Conservation (phyloP, 1,284 basidiomycete species). For the Coniferiporia weirii region DNA sequence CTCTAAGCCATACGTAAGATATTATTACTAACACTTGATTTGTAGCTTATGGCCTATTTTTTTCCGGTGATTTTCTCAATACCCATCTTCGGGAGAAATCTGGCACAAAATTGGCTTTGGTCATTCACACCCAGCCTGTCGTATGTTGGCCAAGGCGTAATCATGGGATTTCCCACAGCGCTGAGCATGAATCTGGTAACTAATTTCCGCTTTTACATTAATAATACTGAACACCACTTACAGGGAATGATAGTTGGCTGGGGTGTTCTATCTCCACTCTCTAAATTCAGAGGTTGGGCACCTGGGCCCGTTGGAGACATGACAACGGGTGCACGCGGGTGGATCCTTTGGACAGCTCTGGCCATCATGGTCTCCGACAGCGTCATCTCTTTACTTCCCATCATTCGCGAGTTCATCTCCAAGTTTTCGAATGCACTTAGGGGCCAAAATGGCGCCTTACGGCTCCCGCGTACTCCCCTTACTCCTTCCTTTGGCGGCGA, state of each 20-base stretch:
- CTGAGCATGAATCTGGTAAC: constrained; percentile 85
- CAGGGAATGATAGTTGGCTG: constrained; percentile 95
- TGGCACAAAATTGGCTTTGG: constrained; percentile 91
- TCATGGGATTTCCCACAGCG: constrained; percentile 96
- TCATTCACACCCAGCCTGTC: constrained; percentile 90
- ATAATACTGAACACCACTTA: background rate
- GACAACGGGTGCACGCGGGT: constrained; percentile 79
- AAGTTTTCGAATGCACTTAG: constrained; percentile 29
- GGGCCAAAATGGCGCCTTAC: constrained; percentile 17
- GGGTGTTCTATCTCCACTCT: constrained; percentile 84
- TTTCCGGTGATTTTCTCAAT: constrained; percentile 89
- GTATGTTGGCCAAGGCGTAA: constrained; percentile 93
- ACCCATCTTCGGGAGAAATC: constrained; percentile 83
- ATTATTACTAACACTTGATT: background rate
- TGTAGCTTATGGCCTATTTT: constrained; percentile 73
- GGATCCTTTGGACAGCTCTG: constrained; percentile 93
- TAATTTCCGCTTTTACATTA: constrained; percentile 9
- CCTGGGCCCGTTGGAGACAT: constrained; percentile 85
- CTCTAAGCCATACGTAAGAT: background rate
- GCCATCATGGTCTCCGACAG: constrained; percentile 95
- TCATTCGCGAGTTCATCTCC: constrained; percentile 47
- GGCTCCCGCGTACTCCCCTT: constrained; percentile 15
- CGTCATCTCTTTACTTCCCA: constrained; percentile 77
- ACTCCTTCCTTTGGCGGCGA: constrained; percentile 17
- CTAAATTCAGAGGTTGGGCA: constrained; percentile 83